Evolutionary conservation across 2,329 filamentous ascomycete species (phyloP).

Genomic region (Xylariaceae sp.): DNA sequence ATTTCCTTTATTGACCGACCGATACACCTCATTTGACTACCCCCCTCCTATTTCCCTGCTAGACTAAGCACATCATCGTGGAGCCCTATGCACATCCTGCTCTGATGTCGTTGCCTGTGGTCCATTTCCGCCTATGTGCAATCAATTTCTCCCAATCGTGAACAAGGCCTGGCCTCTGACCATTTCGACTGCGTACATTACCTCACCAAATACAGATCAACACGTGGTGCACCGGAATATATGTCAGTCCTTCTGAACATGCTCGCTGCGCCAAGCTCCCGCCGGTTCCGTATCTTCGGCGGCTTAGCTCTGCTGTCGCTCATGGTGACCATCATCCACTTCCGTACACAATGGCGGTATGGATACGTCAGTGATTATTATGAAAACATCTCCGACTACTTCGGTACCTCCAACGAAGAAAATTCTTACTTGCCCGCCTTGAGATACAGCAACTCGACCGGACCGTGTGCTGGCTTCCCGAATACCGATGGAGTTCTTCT

Average conservation of each 20-base stretch:
- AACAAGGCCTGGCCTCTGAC: neutral
- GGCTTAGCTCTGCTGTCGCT: constrained; percentile 22
- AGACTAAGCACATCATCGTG: neutral
- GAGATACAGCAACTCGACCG: constrained; percentile 35
- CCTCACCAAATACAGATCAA: neutral
- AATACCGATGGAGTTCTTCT: constrained; percentile 43
- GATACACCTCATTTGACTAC: constrained; percentile 6
- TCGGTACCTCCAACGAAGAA: constrained; percentile 32
- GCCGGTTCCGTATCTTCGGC: constrained; percentile 28
- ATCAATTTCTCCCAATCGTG: neutral
- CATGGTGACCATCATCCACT: constrained; percentile 23
- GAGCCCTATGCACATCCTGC: neutral
- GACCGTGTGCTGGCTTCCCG: constrained; percentile 40
- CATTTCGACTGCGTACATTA: neutral
- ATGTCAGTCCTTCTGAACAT: constrained; percentile 23
- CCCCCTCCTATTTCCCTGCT: neutral
- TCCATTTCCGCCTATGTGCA: neutral
- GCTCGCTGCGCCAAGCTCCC: constrained; percentile 29
- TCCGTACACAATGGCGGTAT: constrained; percentile 27
- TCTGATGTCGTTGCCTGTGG: neutral
- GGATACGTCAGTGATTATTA: constrained; percentile 30
- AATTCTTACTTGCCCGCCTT: constrained; percentile 38
- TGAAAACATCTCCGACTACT: constrained; percentile 26
- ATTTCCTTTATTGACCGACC: constrained; percentile 5
- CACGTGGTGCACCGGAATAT: too few relatives aligned